Evolutionary conservation across 495 filamentous ascomycete genomes (phyloP).

Genomic region (Xylaria intraflava): DNA sequence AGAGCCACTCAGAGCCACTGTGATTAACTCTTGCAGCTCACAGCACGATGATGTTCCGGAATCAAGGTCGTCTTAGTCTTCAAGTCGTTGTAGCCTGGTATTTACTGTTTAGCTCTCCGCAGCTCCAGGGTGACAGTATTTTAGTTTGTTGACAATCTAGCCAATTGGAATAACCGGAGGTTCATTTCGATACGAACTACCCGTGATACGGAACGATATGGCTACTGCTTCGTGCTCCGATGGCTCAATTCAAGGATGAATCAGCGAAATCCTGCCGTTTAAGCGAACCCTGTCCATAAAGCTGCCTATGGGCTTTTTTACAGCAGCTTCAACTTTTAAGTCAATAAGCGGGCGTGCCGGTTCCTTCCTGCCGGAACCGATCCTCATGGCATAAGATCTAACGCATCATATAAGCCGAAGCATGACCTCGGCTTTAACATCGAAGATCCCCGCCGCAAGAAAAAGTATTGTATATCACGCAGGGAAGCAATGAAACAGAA

Average conservation of each 20-base stretch:
- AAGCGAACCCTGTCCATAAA: neutral
- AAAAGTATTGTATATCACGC: neutral
- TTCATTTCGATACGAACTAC: neutral
- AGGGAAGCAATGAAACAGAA: no score
- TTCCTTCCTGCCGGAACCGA: neutral
- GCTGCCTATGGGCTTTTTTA: neutral
- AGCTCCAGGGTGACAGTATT: no score
- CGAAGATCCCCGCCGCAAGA: neutral
- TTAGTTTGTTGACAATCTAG: no score
- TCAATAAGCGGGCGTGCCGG: neutral
- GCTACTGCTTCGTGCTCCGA: neutral
- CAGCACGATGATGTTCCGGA: neutral
- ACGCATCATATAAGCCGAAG: no score
- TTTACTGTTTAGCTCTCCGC: no score
- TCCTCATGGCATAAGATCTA: neutral
- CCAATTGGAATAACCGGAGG: neutral
- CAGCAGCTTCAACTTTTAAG: neutral
- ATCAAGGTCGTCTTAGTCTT: neutral
- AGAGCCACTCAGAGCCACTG: neutral
- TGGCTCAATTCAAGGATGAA: no score
- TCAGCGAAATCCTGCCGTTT: neutral
- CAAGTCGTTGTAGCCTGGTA: no score
- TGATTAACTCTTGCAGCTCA: neutral
- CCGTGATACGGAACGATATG: neutral
- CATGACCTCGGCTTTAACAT: no score